Percentiles rank a stretch among this genome's conserved stretches.
Conservation (phyloP, 2,329 filamentous ascomycete species). For the Nannizziopsis barbatae region DNA sequence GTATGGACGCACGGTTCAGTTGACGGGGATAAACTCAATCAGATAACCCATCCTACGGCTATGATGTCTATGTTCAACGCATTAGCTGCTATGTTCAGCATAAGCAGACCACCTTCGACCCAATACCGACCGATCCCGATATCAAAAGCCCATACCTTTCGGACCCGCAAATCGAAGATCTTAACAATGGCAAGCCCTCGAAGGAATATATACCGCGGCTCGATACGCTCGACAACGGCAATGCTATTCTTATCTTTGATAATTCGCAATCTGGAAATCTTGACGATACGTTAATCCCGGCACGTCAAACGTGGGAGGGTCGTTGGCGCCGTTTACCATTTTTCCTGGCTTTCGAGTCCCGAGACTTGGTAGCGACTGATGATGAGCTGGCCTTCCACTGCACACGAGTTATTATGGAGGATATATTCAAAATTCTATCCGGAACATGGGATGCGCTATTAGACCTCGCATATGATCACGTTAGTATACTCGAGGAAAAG, state of each 20-base stretch:
- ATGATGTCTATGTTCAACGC: constrained; percentile 42
- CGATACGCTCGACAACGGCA: constrained; percentile 39
- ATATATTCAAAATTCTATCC: constrained; percentile 40
- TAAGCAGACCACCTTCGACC: constrained; percentile 32
- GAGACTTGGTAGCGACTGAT: constrained; percentile 31
- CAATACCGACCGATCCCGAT: constrained; percentile 30
- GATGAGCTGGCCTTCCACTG: constrained; percentile 38
- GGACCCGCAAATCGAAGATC: constrained; percentile 25
- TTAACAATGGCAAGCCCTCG: constrained; percentile 21
- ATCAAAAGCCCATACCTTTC: constrained; percentile 38
- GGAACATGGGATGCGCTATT: constrained; percentile 39
- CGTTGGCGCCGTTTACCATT: constrained; percentile 44
- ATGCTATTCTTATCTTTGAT: constrained; percentile 45
- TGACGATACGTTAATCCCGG: constrained; percentile 41
- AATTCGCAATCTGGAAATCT: constrained; percentile 38
- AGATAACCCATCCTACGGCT: constrained; percentile 37
- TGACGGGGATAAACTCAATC: not conserved
- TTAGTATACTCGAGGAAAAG: constrained; percentile 41
- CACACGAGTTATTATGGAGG: constrained; percentile 40
- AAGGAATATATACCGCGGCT: constrained; percentile 33
- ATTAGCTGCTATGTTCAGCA: constrained; percentile 43
- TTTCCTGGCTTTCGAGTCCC: constrained; percentile 35
- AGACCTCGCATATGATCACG: constrained; percentile 38
- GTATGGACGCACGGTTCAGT: not conserved
- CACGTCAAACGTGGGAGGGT: constrained; percentile 41